Evolutionary conservation across 768 basidiomycete genomes (phyloP), one percentile per base, ranked within the genome.

Genomic region (Pulveroboletus sp.): DNA sequence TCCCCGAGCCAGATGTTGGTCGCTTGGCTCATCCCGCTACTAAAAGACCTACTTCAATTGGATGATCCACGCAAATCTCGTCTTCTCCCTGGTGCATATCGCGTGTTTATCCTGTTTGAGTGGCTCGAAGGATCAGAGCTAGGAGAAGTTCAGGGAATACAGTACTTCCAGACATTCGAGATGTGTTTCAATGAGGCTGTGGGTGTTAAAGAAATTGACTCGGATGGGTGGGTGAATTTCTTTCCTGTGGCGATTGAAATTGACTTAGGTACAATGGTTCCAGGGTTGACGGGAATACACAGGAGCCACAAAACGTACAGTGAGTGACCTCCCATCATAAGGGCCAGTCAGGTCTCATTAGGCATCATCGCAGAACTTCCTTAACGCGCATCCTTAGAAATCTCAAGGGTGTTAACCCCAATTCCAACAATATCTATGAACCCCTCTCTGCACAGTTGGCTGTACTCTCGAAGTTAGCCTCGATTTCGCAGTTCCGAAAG

Each of bases 111-210:
- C 27, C 35, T 23, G 27, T 13, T 49, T 9, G 16, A 37, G 34
- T 49, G 35, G 42, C 12, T 20, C 2, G 42, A 49, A 29, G 35
- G 37, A 13, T 37, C 35, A 2, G 24, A 44, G 14, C 24, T 44
- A 12, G 34, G 35, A n/a, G 20, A 16, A 20, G 17, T 8, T 4
- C 24, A 49, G 13, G 40, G 27, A n/a, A 12, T 43, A 4, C 41
- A 49, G 30, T 49, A 49, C 22, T 49, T 24, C 13, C 32, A 20
- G n/a, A 49, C 48, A 7, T 49, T 49, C 27, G 48, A 49, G 26
- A 37, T 44, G 19, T 49, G 44, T 16, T 22, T 49, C 17, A 44
- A 47, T 24, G 40, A 7, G 23, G 46, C 24, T n/a, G 35, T 49
- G 12, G 35, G n/a, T n/a, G 32, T 49, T n/a, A n/a, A n/a, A n/a